Conservation (phyloP, 2,329 filamentous ascomycete species). For the Penicillium griseofulvum region DNA sequence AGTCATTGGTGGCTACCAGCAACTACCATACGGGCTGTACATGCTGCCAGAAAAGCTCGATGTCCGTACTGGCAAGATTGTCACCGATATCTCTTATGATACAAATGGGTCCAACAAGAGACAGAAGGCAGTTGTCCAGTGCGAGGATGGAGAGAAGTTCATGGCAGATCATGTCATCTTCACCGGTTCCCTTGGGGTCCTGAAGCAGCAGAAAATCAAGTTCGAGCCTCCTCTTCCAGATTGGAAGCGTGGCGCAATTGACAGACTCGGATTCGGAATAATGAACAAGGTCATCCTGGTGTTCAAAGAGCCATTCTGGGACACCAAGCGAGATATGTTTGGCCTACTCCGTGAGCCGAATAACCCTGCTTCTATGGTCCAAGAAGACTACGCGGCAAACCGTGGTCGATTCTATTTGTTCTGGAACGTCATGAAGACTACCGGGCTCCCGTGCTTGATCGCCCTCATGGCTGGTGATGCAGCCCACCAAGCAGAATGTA, state of each 20-base stretch:
- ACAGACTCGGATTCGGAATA: slow-evolving; percentile 84
- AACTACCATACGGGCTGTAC: slow-evolving; percentile 82
- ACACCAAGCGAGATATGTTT: slow-evolving; percentile 85
- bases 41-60: slow-evolving; percentile 73
- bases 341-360: slow-evolving; percentile 77
- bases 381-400: slow-evolving; percentile 72
- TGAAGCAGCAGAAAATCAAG: slow-evolving; percentile 75
- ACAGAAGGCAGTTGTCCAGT: slow-evolving; percentile 63
- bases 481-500: slow-evolving; percentile 79
- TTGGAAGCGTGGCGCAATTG: slow-evolving; percentile 79
- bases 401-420: slow-evolving; percentile 96
- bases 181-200: slow-evolving; percentile 83
- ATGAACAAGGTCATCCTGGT: slow-evolving; percentile 94
- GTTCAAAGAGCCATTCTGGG: slow-evolving; percentile 89
- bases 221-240: slow-evolving; percentile 88
- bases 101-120: slow-evolving; percentile 37
- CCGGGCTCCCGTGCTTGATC: slow-evolving; percentile 80
- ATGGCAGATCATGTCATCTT: slow-evolving; percentile 89
- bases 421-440: slow-evolving; percentile 91
- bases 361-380: slow-evolving; percentile 67
- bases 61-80: slow-evolving; percentile 69
- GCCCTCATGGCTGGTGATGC: slow-evolving; percentile 95
- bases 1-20: slow-evolving; percentile 90
- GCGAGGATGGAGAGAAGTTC: slow-evolving; percentile 71
- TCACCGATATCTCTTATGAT: slow-evolving; percentile 69